Base-by-base conservation (phyloP, 1,284 basidiomycete genomes). In the Heliocybe sulcata region DNA sequence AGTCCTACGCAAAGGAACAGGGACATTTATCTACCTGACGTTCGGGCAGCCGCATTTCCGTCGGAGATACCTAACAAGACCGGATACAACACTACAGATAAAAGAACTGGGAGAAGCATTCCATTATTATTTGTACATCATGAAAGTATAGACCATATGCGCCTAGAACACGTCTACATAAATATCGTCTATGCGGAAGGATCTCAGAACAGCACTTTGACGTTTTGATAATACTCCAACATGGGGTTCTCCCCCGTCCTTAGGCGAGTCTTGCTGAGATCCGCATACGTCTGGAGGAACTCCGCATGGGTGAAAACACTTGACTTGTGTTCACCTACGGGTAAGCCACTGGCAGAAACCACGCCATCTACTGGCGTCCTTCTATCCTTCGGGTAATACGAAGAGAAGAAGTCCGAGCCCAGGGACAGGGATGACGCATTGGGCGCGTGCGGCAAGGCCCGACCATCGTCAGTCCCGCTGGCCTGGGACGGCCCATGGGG, bases 11-110 rank as follows among this genome's bases (percentile, higher is more conserved):
- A 75, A 75, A 56, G 67, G 69, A 12, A 74, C 66, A 1, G 89
- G 91, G 0, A 67, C 77, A 27, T 92, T 94, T 69, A 71, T 94
- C 54, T 94, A 94, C 70, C 74, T 94, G 56, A 94, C 93, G 1
- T 94, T 94, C 61, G 93, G 92, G 3, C 93, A 95, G 65, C 93
- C 93, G 0, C 93, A 96, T 67, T 95, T 95, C 69, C 84, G 92
- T 33, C 80, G 80, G 63, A 80, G 82, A 47, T 93, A 81, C 67
- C 69, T 92, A 33, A 77, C 73, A 14, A 72, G 68, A 58, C 72
- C 77, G 22, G 73, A 67, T 4, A 83, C 85, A n/a, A 77, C 66
- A 8, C 69, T 91, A 8, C 81, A 87, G 63, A 76, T 87, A 60
- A 81, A 77, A 59, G 75, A 81, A 59, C 69, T 89, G 47, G 86